A percentile compares a stretch with the other conserved stretches of the same genome.
Conservation (phyloP, 352 stramenopile species). For the Thraustochytrium sp. region DNA sequence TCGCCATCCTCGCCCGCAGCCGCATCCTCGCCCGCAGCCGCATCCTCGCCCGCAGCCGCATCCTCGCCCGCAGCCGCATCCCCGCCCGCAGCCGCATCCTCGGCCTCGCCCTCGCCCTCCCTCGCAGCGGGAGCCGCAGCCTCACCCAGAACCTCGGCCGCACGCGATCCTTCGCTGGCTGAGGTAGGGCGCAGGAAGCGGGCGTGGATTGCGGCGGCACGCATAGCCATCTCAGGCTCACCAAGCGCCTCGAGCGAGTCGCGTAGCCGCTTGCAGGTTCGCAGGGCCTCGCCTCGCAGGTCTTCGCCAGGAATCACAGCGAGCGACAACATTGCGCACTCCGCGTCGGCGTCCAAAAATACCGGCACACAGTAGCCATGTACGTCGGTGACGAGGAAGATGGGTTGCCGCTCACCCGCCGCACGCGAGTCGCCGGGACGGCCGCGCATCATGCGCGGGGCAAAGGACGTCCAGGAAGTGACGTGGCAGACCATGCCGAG, state of each 20-base stretch:
- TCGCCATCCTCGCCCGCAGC: too few relatives aligned
- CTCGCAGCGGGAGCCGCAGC: too few relatives aligned
- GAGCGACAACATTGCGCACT: neutral
- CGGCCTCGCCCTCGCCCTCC: too few relatives aligned
- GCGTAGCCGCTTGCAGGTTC: neutral
- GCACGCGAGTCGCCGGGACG: neutral
- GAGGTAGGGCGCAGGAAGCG: too few relatives aligned
- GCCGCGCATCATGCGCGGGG: neutral
- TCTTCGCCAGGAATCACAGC: neutral
- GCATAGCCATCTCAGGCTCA: neutral
- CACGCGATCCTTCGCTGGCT: too few relatives aligned
- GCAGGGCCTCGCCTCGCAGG: neutral
- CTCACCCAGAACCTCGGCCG: too few relatives aligned
- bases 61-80: too few relatives aligned
- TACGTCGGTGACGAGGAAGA: neutral
- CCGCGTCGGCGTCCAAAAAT: neutral
- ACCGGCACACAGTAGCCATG: conserved; percentile 13
- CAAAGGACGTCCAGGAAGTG: neutral
- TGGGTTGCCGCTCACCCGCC: neutral
- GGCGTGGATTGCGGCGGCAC: neutral
- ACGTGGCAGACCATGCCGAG: conserved; percentile 7
- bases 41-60: too few relatives aligned
- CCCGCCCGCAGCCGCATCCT: too few relatives aligned
- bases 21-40: too few relatives aligned
- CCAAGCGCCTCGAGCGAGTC: neutral